Evolutionary conservation across 2,329 filamentous ascomycete species (phyloP).

Genomic region (Exophiala oligosperma): DNA sequence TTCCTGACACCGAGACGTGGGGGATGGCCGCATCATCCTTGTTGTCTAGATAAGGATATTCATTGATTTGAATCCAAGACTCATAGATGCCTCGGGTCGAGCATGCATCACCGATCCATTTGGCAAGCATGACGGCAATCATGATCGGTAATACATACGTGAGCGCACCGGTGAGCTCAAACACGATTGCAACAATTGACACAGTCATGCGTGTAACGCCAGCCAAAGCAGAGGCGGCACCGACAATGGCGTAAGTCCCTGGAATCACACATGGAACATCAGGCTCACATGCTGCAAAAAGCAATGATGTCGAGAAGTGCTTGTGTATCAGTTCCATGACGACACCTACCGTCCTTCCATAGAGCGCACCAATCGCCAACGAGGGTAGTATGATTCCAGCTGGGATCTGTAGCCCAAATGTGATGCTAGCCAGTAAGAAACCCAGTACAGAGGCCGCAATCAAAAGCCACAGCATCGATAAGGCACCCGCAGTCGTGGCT

Average conservation of each 20-base stretch:
- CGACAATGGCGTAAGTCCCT: conserved; percentile 94
- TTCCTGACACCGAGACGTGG: conserved; percentile 78
- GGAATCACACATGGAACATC: conserved; percentile 88
- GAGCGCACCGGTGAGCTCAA: conserved; percentile 92
- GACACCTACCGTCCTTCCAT: conserved; percentile 85
- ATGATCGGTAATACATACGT: conserved; percentile 98
- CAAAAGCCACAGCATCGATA: conserved; percentile 78
- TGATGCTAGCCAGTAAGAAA: conserved; percentile 81
- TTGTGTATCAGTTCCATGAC: conserved; percentile 85
- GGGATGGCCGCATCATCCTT: conserved; percentile 76
- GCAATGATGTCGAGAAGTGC: conserved; percentile 71
- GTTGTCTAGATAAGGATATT: conserved; percentile 93
- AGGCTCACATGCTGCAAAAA: conserved; percentile 79
- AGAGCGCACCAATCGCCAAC: conserved; percentile 90
- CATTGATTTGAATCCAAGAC: conserved; percentile 94
- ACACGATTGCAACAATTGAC: conserved; percentile 99
- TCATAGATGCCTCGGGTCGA: conserved; percentile 94
- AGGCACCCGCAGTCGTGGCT: conserved; percentile 72
- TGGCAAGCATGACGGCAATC: conserved; percentile 96
- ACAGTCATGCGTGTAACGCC: conserved; percentile 96
- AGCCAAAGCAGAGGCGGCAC: conserved; percentile 88
- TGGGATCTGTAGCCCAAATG: conserved; percentile 91
- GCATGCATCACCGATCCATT: conserved; percentile 97
- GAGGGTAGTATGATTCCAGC: conserved; percentile 95
- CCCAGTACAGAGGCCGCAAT: conserved; percentile 79